Evolutionary conservation across 1,284 basidiomycete genomes (phyloP), one percentile per base, ranked within the genome.

Genomic region (Heterobasidion annosum): DNA sequence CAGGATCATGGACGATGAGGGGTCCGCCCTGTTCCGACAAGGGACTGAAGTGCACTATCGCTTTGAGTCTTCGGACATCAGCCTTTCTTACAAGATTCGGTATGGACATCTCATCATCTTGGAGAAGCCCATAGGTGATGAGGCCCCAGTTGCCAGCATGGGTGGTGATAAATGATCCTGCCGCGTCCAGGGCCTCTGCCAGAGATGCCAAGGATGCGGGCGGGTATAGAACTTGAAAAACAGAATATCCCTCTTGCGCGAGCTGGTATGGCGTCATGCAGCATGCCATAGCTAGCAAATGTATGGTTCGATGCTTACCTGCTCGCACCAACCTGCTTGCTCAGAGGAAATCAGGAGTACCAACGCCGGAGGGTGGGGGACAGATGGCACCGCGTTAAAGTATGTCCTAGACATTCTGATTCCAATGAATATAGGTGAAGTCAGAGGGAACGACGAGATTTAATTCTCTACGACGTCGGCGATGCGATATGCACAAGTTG

Each of bases 181-280:
- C 62, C 56, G 60, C 56, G 34, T 62, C 52, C 52, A 69, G 53
- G 33, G 53, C 48, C 12, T 63, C 58, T 9, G 50, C 32, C 33
- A 70, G 58, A 42, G 59, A 54, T 34, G 59, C 56, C 25, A 53
- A 13, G 19, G 56, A 52, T 33, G 60, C 49, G 32, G 54, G 51
- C 25, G 69, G 66, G 48, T 69, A 69, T 9, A 57, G 48, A 25
- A 74, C 56, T 19, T 73, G 70, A 25, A 70, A 54, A 18, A 72
- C 67, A 34, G 67, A 57, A 58, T 76, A 74, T n/a, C 74, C 75
- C 61, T 76, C 75, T 56, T 75, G 70, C 25, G 73, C 62, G 56
- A 73, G 68, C 73, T 76, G 51, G 32, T 33, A 19, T 35, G 15
- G n/a, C 25, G 3, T 43, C n/a, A 37, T 34, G 16, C 43, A 43